Base-by-base conservation (phyloP, 352 stramenopile species). In the Ophiocytium majus region DNA sequence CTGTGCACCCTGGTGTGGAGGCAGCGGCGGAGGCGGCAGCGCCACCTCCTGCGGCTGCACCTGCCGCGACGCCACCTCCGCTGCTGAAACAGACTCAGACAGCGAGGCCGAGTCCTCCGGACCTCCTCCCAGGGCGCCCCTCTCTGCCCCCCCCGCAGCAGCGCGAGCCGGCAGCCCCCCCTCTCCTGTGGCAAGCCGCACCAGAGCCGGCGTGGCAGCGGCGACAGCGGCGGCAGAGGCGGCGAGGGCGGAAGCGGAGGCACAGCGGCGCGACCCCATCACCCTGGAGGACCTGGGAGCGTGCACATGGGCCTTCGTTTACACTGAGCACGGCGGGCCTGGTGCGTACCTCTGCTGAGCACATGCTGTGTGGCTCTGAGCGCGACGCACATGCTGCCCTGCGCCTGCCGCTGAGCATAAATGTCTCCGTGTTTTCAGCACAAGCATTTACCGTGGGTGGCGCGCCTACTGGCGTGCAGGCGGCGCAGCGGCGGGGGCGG, bases 181-280 rank as follows among this genome's bases (percentile, higher is more conserved):
- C 5, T 78, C 35, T 5, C 66, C 66, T 17, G 66, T 78, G 66
- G 5, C 66, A 5, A 78, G 66, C 35, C 66, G 66, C 35, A 78
- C 66, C 5, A 5, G 66, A 5, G 64, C 64, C 34, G 64, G 5
- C 5, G 5, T 76, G 23, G 79, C 63, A 33, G 43, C n/a, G 37
- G 82, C 10, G 50, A 34, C 63, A 36, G 49, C 43, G 80, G 57
- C 76, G 50, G 36, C 76, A 84, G 76, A 35, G 37, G 35, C 43
- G 76, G 1, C 14, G 28, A 23, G 33, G 33, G 37, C 50, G 36
- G 36, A 0, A 37, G 23, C 19, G 37, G 76, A 84, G 36, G 32
- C 28, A 10, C 31, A 81, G 10, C 74, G 5, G 74, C 49, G 75
- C 31, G 75, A 81, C 75, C 75, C 75, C 23, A 81, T 81, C 10